phyloP scores from a whole-genome alignment of 257 asterid species.

The Capsicum pubescens region DNA sequence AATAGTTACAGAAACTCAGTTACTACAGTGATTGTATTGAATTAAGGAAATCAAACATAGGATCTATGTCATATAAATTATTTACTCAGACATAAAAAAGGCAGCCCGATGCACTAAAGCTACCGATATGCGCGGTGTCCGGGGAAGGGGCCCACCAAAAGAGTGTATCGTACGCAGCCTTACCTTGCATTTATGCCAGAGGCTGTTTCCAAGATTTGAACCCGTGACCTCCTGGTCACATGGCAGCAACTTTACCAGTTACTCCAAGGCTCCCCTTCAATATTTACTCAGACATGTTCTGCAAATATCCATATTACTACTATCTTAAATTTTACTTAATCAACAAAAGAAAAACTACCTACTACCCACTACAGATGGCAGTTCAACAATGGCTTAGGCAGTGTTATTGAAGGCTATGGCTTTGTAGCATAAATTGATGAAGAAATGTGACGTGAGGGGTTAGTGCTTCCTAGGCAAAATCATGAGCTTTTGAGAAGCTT shows the following conservation, averaged over 20 bases:
- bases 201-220: too few relatives aligned
- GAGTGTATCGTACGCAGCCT: too few relatives aligned
- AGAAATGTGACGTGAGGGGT: background rate
- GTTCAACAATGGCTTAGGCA: background rate
- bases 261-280: too few relatives aligned
- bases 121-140: too few relatives aligned
- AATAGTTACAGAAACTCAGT: background rate
- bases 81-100: background rate
- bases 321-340: background rate
- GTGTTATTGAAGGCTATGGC: background rate
- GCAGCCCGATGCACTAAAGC: too few relatives aligned
- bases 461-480: background rate
- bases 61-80: background rate
- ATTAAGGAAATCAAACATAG: background rate
- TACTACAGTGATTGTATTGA: conserved; percentile 2
- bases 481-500: conserved; percentile 10
- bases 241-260: too few relatives aligned
- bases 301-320: background rate
- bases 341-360: conserved; percentile 18
- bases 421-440: background rate
- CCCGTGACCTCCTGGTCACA: too few relatives aligned
- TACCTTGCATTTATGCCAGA: too few relatives aligned
- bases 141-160: too few relatives aligned
- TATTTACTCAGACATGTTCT: background rate
- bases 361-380: background rate